Evolutionary conservation across 345 rosid species (phyloP).

Genomic region (Citrus inodora): DNA sequence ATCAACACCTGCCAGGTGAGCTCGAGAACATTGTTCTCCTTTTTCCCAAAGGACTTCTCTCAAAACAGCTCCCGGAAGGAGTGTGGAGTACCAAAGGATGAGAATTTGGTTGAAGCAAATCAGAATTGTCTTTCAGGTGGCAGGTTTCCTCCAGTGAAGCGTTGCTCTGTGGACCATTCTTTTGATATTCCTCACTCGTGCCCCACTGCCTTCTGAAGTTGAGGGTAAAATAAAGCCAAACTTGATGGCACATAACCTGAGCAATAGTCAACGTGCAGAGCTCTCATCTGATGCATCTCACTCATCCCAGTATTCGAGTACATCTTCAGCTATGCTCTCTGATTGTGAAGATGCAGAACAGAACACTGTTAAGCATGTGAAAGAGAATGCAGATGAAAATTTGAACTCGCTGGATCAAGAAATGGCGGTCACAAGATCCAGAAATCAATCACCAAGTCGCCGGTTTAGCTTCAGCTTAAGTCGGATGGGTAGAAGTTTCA

Average conservation of each 20-base stretch:
- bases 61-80: slow-evolving; percentile 25
- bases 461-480: slow-evolving; percentile 83
- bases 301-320: slow-evolving; percentile 4
- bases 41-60: slow-evolving; percentile 34
- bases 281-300: slow-evolving; percentile 28
- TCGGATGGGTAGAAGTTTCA: slow-evolving; percentile 70
- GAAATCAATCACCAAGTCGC: slow-evolving; percentile 53
- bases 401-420: slow-evolving; percentile 42
- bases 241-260: slow-evolving; percentile 15
- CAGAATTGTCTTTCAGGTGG: slow-evolving; percentile 27
- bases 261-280: slow-evolving; percentile 19
- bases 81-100: slow-evolving; percentile 19
- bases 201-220: slow-evolving; percentile 45
- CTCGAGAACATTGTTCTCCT: slow-evolving; percentile 44
- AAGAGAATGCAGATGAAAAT: slow-evolving; percentile 31
- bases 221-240: slow-evolving; percentile 27
- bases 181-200: slow-evolving; percentile 46
- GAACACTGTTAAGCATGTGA: slow-evolving; percentile 15
- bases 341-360: slow-evolving; percentile 21
- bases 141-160: slow-evolving; percentile 26
- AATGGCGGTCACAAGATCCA: slow-evolving; percentile 37
- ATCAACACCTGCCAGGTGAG: slow-evolving; percentile 28
- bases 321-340: slow-evolving; percentile 10
- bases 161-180: slow-evolving; percentile 22
- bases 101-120: slow-evolving; percentile 21